phyloP scores from a whole-genome alignment of 2,329 filamentous ascomycete genomes.

The Curvularia sp. region DNA sequence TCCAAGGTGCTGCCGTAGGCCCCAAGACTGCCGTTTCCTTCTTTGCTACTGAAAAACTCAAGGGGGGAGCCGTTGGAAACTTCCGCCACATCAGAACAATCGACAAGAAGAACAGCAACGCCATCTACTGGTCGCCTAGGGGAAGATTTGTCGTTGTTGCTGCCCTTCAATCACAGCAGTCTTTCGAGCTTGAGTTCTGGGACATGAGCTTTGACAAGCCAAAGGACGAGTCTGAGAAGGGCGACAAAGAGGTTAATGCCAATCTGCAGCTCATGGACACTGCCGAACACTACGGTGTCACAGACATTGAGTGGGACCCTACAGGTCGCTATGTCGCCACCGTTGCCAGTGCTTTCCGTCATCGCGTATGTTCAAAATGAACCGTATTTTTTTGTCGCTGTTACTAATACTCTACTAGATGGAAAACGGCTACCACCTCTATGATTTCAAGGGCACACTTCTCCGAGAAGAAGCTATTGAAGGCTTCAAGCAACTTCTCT shows the following conservation, averaged over 20 bases:
- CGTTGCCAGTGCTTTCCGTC: constrained; percentile 94
- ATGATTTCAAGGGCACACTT: constrained; percentile 91
- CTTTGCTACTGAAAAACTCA: constrained; percentile 95
- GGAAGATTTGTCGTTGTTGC: constrained; percentile 95
- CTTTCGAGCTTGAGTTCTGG: constrained; percentile 96
- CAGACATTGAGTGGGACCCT: constrained; percentile 97
- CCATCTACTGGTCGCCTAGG: constrained; percentile 98
- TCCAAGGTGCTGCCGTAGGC: constrained; percentile 77
- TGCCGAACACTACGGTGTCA: constrained; percentile 95
- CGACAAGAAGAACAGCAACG: constrained; percentile 99
- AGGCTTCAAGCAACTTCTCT: constrained; percentile 97
- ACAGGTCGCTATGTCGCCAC: constrained; percentile 93
- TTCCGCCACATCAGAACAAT: constrained; percentile 95
- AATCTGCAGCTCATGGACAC: constrained; percentile 95
- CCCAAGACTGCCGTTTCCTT: constrained; percentile 96
- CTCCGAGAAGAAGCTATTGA: constrained; percentile 91
- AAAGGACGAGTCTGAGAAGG: constrained; percentile 85
- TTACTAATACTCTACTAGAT: constrained; percentile 65
- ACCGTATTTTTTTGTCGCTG: constrained; percentile 42
- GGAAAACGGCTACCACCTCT: constrained; percentile 99
- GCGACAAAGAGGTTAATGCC: constrained; percentile 90
- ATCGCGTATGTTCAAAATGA: constrained; percentile 70
- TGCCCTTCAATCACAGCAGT: constrained; percentile 90
- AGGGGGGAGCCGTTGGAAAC: constrained; percentile 81
- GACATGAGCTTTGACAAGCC: constrained; percentile 87